Percentiles rank a stretch among this genome's conserved stretches.
phyloP scores from a whole-genome alignment of 108 stramenopile species.

The Parietichytrium sp. region DNA sequence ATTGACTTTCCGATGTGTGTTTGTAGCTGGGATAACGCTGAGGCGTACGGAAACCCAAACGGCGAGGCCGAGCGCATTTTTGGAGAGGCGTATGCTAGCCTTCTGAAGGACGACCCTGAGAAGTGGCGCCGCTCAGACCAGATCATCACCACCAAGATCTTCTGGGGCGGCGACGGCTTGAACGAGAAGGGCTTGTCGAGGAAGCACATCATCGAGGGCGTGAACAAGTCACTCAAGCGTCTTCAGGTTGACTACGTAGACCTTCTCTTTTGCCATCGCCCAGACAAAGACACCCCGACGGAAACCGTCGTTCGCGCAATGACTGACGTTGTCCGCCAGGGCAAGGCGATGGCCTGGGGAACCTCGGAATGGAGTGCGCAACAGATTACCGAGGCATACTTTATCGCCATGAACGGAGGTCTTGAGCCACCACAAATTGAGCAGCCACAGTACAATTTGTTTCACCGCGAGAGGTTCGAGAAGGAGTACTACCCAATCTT shows the following conservation, averaged over 20 bases:
- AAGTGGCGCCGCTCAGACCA: slow-evolving; percentile 53
- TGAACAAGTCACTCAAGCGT: slow-evolving; percentile 47
- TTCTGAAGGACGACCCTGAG: slow-evolving; percentile 49
- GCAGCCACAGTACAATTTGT: slow-evolving; percentile 60
- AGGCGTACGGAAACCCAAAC: slow-evolving; percentile 47
- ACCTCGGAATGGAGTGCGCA: slow-evolving; percentile 58
- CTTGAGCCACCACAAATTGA: slow-evolving; percentile 51
- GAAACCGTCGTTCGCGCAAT: slow-evolving; percentile 56
- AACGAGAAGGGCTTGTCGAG: slow-evolving; percentile 54
- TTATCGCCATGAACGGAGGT: slow-evolving; percentile 46
- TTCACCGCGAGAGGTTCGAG: slow-evolving; percentile 55
- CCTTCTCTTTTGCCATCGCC: slow-evolving; percentile 54
- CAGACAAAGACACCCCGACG: slow-evolving; percentile 50
- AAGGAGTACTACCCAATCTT: slow-evolving; percentile 57
- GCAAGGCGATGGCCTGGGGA: slow-evolving; percentile 57
- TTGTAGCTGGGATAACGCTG: slow-evolving; percentile 59
- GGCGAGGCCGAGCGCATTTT: slow-evolving; percentile 59
- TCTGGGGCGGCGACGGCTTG: slow-evolving; percentile 52
- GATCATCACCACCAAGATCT: slow-evolving; percentile 57
- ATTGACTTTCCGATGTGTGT: too few relatives aligned
- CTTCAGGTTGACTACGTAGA: slow-evolving; percentile 55
- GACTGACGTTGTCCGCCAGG: slow-evolving; percentile 53
- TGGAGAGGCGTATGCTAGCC: slow-evolving; percentile 50
- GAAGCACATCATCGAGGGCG: slow-evolving; percentile 56
- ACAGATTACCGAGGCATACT: slow-evolving; percentile 58